Evolutionary conservation across 192 early-diverging fungal genomes (phyloP), one percentile per base, ranked within the genome.

Genomic region (Rhizophlyctis rosea): DNA sequence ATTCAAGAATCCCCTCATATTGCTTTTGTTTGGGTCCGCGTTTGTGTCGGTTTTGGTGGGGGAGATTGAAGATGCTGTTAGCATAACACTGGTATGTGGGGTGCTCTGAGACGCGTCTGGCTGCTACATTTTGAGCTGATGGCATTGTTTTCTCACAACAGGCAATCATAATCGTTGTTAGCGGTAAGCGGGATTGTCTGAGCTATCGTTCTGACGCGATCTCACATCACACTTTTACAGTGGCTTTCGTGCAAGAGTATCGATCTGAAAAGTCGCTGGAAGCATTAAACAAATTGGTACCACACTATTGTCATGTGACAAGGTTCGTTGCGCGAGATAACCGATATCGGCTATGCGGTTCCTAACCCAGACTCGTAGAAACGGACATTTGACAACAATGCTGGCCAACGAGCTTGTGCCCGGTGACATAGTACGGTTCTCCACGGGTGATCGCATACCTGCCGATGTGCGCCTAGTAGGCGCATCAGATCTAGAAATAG

Each of bases 371-470:
- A n/a, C 4, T 29, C 23, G n/a, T 69, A 89, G 89, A 51, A 81
- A 90, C 59, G 81, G 83, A 18, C 73, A 80, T 29, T 55, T 75
- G 14, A 51, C 60, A 1, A 76, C 76, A n/a, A 69, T 90, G 25
- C 77, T 91, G 30, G 96, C 92, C 4, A 87, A 81, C 54, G 81
- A 91, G 21, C 76, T 98, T 52, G 93, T 97, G 28, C 92, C 90
- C 34, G 96, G 96, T 52, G 96, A 98, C 71, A 75, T 98, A 25
- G 85, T 95, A 44, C 75, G 79, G 54, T 90, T 98, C 64, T 65
- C 85, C 23, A 89, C 88, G 27, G 96, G 96, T 28, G 94, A 97
- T 74, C 81, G 94, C 27, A 88, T 98, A 16, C 96, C 96, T 0
- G 96, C 96, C 0, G 96, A 98, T 71, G 76, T 92, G 59, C 84